Percentiles rank a stretch among this genome's conserved stretches.
These are phyloP conservation scores for Vitellaria paradoxa DNA, from an alignment of 179 eudicot genomes.

Conservation along the genomic window DNA sequence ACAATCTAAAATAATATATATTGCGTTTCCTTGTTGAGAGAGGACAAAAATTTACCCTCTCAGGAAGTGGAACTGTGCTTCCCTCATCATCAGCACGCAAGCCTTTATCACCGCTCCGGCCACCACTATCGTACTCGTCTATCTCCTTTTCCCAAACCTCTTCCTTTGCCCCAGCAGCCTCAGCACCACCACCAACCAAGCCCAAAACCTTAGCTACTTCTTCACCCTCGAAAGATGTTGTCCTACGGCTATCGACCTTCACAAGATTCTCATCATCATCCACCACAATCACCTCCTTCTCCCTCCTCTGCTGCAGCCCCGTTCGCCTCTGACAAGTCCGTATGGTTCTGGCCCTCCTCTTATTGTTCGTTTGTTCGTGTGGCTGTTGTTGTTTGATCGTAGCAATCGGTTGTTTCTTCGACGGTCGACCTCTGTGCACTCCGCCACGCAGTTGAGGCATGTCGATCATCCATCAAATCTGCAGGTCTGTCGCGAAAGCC, in stretches of 20 bases:
- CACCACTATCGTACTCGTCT: constrained; percentile 58
- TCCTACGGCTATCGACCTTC: constrained; percentile 20
- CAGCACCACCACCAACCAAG: constrained; percentile 19
- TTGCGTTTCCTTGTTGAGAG: background rate
- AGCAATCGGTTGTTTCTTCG: constrained; percentile 8
- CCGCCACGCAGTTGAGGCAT: constrained; percentile 33
- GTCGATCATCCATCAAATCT: constrained; percentile 27
- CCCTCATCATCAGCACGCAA: constrained; percentile 53
- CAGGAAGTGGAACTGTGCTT: constrained; percentile 54
- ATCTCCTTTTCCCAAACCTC: constrained; percentile 45
- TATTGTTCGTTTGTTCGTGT: background rate
- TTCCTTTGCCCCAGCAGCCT: constrained; percentile 22
- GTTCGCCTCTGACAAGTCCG: constrained; percentile 3
- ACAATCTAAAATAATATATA: background rate
- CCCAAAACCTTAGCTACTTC: constrained; percentile 17
- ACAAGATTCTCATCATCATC: constrained; percentile 25
- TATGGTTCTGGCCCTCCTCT: background rate
- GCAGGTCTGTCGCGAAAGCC: background rate
- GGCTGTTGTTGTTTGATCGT: background rate
- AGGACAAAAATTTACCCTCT: constrained; percentile 35
- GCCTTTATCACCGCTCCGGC: constrained; percentile 48
- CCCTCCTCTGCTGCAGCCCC: background rate
- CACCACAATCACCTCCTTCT: constrained; percentile 23
- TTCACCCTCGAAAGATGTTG: constrained; percentile 21
- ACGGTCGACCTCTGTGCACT: constrained; percentile 26